These are phyloP conservation scores for Ustanciosporium gigantosporum DNA, from an alignment of 1,284 basidiomycete species.

Conservation along the genomic window DNA sequence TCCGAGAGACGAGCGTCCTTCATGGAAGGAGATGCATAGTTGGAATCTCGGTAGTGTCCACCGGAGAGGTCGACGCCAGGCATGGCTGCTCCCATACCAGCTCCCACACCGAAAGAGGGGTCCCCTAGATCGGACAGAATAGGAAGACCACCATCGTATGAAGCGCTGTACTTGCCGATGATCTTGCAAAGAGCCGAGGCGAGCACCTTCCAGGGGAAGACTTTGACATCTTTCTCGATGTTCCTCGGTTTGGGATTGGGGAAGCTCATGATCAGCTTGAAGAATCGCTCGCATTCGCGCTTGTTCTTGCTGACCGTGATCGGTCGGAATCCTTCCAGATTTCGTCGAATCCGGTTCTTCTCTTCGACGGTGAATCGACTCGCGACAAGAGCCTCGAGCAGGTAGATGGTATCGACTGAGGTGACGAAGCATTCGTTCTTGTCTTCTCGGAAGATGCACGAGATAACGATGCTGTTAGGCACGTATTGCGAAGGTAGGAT, in stretches of 20 bases:
- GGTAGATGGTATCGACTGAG: slow-evolving; percentile 90
- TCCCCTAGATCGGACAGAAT: slow-evolving; percentile 22
- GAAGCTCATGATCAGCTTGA: slow-evolving; percentile 93
- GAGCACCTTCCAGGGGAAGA: slow-evolving; percentile 87
- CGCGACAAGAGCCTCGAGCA: slow-evolving; percentile 84
- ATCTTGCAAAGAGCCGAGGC: slow-evolving; percentile 85
- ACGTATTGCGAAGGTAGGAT: slow-evolving; percentile 62
- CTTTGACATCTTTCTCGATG: slow-evolving; percentile 97
- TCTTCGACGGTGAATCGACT: slow-evolving; percentile 87
- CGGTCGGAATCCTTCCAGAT: slow-evolving; percentile 87
- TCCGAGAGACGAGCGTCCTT: slow-evolving; percentile 16
- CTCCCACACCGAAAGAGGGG: slow-evolving; percentile 7
- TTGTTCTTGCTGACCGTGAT: slow-evolving; percentile 87
- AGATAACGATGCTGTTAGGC: slow-evolving; percentile 66
- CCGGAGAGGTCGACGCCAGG: slow-evolving; percentile 28
- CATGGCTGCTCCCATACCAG: slow-evolving; percentile 7
- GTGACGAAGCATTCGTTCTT: slow-evolving; percentile 80
- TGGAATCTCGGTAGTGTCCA: slow-evolving; percentile 24
- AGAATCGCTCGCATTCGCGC: slow-evolving; percentile 76
- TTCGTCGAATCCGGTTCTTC: slow-evolving; percentile 92
- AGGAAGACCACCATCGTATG: slow-evolving; percentile 28
- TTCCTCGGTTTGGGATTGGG: slow-evolving; percentile 90
- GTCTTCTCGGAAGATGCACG: slow-evolving; percentile 85
- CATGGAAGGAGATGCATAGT: slow-evolving; percentile 20
- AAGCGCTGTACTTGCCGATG: slow-evolving; percentile 76